Evolutionary conservation across 1,139 yeast genomes (phyloP), one percentile per base, ranked within the genome.

Genomic region (Pichia cactophila): DNA sequence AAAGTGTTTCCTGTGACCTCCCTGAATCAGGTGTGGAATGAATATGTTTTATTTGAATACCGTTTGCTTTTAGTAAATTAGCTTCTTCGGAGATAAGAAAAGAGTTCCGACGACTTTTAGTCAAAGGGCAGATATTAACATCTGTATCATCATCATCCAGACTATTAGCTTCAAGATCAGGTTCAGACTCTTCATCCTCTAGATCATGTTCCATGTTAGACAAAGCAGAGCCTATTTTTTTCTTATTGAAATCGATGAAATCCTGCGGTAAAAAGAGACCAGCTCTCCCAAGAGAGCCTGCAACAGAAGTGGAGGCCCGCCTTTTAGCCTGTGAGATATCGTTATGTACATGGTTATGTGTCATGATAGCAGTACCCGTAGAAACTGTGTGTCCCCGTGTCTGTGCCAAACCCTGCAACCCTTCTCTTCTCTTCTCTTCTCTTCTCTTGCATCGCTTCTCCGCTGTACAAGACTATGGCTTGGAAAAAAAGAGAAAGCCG

Each of bases 191-290:
- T 9, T 49, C 57, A 3, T 48, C 41, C 17, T 55, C 55, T 3
- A 37, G 11, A 12, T 33, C 49, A 17, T 42, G 44, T 28, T 51
- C 54, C 50, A 58, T 50, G 10, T 45, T 36, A 10, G 54, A 43
- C n/a, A 57, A 42, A 5, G 49, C 57, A 29, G 46, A 43, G 2
- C 52, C 57, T 5, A 59, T 48, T 28, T 53, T 55, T 5, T 48
- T 43, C 26, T 52, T 50, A 23, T 50, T 46, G 20, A 50, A 55
- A 20, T 46, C 54, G 36, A 63, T 59, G 56, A 78, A 78, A 61
- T 78, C 83, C 28, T 72, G 68, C 0, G 83, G 82, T 26, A 75
- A 61, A 48, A 67, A 78, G 10, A 78, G 63, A 0, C 82, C 81
- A 9, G 77, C 74, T 56, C 79, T 72, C 8, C 81, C 81, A 2